Base-by-base conservation (phyloP, 1,139 yeast species). In the Tardiomyces blankii region DNA sequence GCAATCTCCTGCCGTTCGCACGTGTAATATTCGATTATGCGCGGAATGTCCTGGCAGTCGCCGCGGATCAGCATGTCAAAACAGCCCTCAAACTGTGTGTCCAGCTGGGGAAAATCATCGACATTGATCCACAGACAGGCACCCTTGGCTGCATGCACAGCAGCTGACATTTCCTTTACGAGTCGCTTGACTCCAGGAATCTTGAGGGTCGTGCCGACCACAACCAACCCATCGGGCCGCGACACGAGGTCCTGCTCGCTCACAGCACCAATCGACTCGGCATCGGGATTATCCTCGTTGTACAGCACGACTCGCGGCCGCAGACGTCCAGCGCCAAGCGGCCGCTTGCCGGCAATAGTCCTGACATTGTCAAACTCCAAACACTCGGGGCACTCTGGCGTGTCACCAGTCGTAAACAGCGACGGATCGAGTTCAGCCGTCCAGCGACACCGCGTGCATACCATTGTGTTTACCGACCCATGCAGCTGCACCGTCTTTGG, bases 271-370 rank as follows among this genome's bases (percentile, higher is more conserved):
- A 87, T 77, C 4, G 80, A 74, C 50, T 87, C 96, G 42, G 89
- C 82, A 59, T 86, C 94, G 1, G 95, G 95, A 58, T 87, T 95
- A 54, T 79, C 74, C 60, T 87, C 96, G 49, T 91, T 91, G 60
- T 87, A 87, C 40, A 87, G 67, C 1, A 87, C 94, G 44, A 87
- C 82, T 53, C 86, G 75, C 1, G 96, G 96, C 48, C 95, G 70
- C 44, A 87, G 65, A 44, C 80, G 68, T 1, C 96, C 96, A 21
- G 81, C 70, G 0, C 93, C 88, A 40, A 84, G 85, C 3, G 77
- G 58, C 51, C 96, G 68, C 59, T 84, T 79, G 1, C 95, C 95
- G 0, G 77, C 77, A 13, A 76, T 56, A 18, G 54, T 54, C 48
- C 83, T 63, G 2, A 75, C 71, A 2, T 60, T 54, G 51, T 78